Base-by-base conservation (phyloP, 345 rosid genomes). In the Eucalyptus shirleyi region DNA sequence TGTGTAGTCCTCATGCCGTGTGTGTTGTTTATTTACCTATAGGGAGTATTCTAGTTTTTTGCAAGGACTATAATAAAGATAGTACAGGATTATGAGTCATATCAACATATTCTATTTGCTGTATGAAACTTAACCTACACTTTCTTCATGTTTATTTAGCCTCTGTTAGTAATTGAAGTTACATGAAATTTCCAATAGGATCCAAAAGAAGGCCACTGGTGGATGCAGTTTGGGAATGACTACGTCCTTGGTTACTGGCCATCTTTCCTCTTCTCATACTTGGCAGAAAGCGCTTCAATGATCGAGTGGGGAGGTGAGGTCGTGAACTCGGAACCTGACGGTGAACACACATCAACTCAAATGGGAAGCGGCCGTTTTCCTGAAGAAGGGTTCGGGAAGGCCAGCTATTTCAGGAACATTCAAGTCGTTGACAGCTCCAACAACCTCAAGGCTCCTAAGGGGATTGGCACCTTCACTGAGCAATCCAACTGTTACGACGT, bases 251-350 rank as follows among this genome's bases (percentile, higher is more conserved):
- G 99, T 9, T 98, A 98, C 49, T 98, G 98, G 99, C 99, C 99
- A 3, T 96, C 99, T 4, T 97, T 97, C 93, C 94, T 98, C 51
- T 98, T 98, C 96, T 97, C 99, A 8, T 97, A 97, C 96, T 90
- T 98, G 34, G 96, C 98, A 1, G 97, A 97, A 80, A 95, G 98
- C 60, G 99, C 99, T 86, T 96, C 98, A 11, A 98, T 96, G 99
- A 96, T 98, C 12, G 99, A 98, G 89, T 96, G 98, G 99, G 99
- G 99, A 93, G 99, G 99, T 59, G 99, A 98, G 92, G 99, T 96
- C 1, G 99, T 98, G 91, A 97, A 98, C 92, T 96, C 99, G 21
- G 96, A 96, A 51, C 92, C 98, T 16, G 96, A 94, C 53, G 99
- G 99, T 15, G 93, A 92, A 19, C 99, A 98, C 93, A 98, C 99